Evolutionary conservation across 495 filamentous ascomycete genomes (phyloP).

Genomic region (Alectoria sarmentosa): DNA sequence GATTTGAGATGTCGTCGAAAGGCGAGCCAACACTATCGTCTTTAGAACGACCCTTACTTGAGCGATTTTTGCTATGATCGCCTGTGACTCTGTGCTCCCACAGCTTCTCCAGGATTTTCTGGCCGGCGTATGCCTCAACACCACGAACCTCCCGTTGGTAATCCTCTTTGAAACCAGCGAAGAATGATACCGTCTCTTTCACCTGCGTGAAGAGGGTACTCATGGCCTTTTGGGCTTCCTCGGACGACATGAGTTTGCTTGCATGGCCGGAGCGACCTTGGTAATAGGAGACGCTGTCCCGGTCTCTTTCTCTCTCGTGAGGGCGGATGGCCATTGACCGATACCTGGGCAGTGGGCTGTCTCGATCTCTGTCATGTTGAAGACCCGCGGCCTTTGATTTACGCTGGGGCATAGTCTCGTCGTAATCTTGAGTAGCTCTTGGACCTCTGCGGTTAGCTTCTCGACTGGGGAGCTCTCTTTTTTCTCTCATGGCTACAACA

Average conservation of each 20-base stretch:
- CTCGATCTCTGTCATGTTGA: neutral
- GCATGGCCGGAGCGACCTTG: constrained; percentile 1
- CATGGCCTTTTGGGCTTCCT: neutral
- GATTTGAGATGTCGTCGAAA: neutral
- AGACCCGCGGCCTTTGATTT: neutral
- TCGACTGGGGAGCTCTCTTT: neutral
- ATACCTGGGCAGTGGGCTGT: neutral
- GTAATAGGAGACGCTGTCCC: neutral
- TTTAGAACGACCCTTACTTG: neutral
- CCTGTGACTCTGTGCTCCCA: neutral
- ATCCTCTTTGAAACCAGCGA: neutral
- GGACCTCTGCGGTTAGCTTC: neutral
- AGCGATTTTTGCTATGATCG: neutral
- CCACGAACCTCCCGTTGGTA: neutral
- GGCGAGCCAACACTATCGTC: neutral
- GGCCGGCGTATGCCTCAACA: neutral
- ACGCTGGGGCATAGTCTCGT: neutral
- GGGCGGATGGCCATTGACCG: neutral
- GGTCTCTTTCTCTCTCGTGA: neutral
- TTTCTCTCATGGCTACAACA: neutral
- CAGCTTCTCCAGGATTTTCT: neutral
- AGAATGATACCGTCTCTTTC: neutral
- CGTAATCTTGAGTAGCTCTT: neutral
- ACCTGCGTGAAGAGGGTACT: neutral
- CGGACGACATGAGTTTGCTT: neutral